phyloP scores from a whole-genome alignment of 495 filamentous ascomycete genomes.

The Clohesyomyces aquaticus region DNA sequence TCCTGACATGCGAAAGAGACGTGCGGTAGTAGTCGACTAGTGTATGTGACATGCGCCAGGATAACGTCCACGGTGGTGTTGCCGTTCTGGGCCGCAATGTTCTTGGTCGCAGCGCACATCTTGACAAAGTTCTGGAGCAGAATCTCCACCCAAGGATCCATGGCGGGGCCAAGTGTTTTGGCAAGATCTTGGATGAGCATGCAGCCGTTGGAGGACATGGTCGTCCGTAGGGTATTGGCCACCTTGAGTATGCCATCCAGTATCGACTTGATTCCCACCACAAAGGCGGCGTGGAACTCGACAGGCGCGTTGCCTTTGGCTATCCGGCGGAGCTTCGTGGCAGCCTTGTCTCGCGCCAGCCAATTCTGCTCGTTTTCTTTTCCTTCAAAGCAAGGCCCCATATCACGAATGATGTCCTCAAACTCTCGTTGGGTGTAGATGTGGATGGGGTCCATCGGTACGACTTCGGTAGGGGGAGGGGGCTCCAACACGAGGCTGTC shows the following conservation, averaged over 20 bases:
- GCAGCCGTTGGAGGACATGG: conserved; percentile 82
- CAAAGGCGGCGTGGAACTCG: conserved; percentile 70
- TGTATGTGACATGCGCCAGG: conserved; percentile 77
- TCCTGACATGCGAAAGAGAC: conserved; percentile 78
- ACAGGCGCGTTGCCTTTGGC: conserved; percentile 81
- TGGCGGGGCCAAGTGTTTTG: conserved; percentile 68
- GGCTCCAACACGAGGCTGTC: conserved; percentile 45
- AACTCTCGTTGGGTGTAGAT: conserved; percentile 80
- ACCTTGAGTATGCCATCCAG: conserved; percentile 91
- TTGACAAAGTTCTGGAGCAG: conserved; percentile 89
- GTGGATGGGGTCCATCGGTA: conserved; percentile 75
- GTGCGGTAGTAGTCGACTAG: conserved; percentile 78
- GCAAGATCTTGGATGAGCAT: conserved; percentile 85
- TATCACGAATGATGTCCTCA: conserved; percentile 78
- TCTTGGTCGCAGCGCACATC: conserved; percentile 83
- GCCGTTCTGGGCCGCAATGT: conserved; percentile 80
- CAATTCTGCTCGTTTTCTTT: conserved; percentile 91
- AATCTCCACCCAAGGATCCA: conserved; percentile 89
- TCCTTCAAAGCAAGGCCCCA: conserved; percentile 83
- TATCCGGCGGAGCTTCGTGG: conserved; percentile 73
- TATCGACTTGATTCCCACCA: conserved; percentile 69
- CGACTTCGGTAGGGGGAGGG: conserved; percentile 55
- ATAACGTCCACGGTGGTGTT: conserved; percentile 76
- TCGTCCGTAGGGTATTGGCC: conserved; percentile 83
- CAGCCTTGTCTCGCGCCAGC: conserved; percentile 78